Base-by-base conservation (phyloP, 2,329 filamentous ascomycete species). In the Purpureocillium takamizusanense region DNA sequence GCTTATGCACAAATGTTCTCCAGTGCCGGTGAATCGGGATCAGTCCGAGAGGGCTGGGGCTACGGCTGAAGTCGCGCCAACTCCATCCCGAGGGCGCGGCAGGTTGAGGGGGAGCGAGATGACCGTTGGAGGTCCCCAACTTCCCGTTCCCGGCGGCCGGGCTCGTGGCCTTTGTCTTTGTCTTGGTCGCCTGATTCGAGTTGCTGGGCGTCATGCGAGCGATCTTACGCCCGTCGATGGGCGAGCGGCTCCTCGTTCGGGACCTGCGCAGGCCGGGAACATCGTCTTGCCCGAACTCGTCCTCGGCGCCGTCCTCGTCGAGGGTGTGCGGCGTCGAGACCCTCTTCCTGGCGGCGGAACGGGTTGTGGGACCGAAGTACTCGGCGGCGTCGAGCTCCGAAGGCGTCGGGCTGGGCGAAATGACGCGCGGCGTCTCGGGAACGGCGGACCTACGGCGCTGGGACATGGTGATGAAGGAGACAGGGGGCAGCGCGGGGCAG, bases 11-110 rank as follows among this genome's bases (percentile, higher is more conserved):
- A 55, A 98, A 88, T 21, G 76, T 83, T 51, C 87, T 78, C 76
- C 92, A 98, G 56, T 92, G 83, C 43, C 86, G 74, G 61, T 98
- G 92, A 52, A 98, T 90, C 3, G 92, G 92, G 44, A 98, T 98
- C 35, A 97, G 72, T 8, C 92, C 92, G 4, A 97, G 73, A 9
- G 92, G 92, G 51, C 86, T 94, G 3, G 92, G 92, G 50, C 87
- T 94, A 46, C 92, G 78, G 52, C 87, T 95, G 57, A 95, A 76
- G 56, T 90, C 86, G 43, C 85, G 78, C 86, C 87, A 94, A 59
- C 74, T 85, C 67, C 83, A 85, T 45, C 81, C 79, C 35, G 63
- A 51, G 4, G 67, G 50, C n/a, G 71, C 74, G 6, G 72, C 65
- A 17, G 73, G 70, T 21, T 75, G 68, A 3, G 83, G 83, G 11